phyloP scores from a whole-genome alignment of 2,329 filamentous ascomycete species.

The Fusarium sp. region DNA sequence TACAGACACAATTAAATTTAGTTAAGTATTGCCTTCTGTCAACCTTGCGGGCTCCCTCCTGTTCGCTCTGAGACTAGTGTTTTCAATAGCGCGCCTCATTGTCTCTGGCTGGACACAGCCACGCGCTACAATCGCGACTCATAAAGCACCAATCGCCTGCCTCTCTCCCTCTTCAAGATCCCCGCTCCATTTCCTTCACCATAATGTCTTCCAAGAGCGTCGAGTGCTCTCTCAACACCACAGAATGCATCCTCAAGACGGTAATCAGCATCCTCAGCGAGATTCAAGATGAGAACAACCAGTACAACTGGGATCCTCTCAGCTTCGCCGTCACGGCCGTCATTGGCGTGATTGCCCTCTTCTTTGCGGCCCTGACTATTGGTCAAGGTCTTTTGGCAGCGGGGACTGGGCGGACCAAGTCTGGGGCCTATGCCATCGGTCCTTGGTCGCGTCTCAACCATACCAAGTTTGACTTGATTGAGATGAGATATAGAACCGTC shows the following conservation, averaged over 20 bases:
- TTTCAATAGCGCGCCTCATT: neutral
- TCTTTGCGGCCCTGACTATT: conserved; percentile 15
- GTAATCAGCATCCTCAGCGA: conserved; percentile 1
- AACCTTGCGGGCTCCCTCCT: neutral
- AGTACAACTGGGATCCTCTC: conserved; percentile 21
- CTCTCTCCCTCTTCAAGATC: neutral
- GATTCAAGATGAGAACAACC: conserved; percentile 32
- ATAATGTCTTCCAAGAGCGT: neutral
- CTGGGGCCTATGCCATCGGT: neutral
- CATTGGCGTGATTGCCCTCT: conserved; percentile 21
- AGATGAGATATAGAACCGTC: neutral
- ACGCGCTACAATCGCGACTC: neutral
- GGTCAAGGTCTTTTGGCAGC: conserved; percentile 12
- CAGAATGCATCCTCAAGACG: neutral
- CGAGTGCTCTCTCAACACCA: neutral
- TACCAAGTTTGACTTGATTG: neutral
- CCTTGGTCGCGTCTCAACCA: neutral
- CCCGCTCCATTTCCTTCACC: neutral
- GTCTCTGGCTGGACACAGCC: neutral
- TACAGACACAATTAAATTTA: neutral
- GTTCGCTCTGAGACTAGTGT: neutral
- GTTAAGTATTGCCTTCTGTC: neutral
- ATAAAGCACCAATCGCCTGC: neutral
- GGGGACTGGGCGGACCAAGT: neutral
- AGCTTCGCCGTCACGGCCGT: conserved; percentile 8